Percentiles rank a stretch among this genome's conserved stretches.
Evolutionary conservation across 2,329 filamentous ascomycete species (phyloP).

Genomic region (Curvularia sp.): DNA sequence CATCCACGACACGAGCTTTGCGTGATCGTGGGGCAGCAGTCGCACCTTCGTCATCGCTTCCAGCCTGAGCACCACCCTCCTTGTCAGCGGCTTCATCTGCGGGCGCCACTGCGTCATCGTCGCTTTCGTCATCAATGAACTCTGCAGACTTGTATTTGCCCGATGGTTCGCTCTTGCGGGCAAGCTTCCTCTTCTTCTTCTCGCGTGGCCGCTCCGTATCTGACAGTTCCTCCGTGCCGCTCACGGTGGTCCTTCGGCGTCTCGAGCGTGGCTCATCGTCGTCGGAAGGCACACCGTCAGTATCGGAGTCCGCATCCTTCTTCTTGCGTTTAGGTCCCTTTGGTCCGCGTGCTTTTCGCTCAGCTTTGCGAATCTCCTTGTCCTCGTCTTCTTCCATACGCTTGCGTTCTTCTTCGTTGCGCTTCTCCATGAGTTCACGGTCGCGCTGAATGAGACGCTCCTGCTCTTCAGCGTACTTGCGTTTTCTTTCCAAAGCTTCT

Average conservation of each 20-base stretch:
- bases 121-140: constrained; percentile 75
- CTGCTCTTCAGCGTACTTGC: constrained; percentile 85
- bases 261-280: constrained; percentile 50
- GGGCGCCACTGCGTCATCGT: constrained; percentile 30
- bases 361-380: constrained; percentile 75
- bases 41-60: constrained; percentile 13
- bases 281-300: constrained; percentile 48
- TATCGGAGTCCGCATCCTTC: constrained; percentile 61
- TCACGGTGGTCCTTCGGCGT: constrained; percentile 46
- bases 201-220: constrained; percentile 67
- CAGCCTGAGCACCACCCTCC: background rate
- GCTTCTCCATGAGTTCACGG: constrained; percentile 72
- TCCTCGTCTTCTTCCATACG: constrained; percentile 71
- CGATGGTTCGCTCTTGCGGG: constrained; percentile 56
- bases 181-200: constrained; percentile 69
- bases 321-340: constrained; percentile 64
- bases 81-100: constrained; percentile 28
- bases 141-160: constrained; percentile 86
- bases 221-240: constrained; percentile 52
- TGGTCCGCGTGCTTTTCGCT: constrained; percentile 60
- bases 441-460: constrained; percentile 78
- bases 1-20: constrained; percentile 43
- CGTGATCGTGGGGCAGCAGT: constrained; percentile 35
- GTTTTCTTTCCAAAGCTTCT: constrained; percentile 74
- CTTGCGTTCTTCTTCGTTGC: constrained; percentile 72